These are phyloP conservation scores for Protomyces macrosporus DNA, from an alignment of 1,139 yeast genomes.

Conservation along the genomic window DNA sequence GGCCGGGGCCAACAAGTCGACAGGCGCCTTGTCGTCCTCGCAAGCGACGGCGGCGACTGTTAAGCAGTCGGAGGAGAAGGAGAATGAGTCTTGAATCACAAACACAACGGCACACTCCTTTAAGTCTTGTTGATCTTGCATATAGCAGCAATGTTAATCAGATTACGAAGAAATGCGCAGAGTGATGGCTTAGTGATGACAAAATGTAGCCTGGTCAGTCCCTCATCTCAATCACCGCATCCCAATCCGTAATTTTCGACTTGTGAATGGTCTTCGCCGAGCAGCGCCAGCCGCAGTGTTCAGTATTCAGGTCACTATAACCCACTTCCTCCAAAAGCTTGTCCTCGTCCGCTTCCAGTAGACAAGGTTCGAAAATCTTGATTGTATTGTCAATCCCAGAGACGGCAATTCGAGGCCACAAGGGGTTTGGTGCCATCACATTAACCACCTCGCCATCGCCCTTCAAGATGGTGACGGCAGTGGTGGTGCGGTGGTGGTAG, in stretches of 20 bases:
- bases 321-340: not conserved
- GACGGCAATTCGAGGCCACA: conserved; percentile 31
- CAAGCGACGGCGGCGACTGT: not conserved
- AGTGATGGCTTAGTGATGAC: too few species aligned
- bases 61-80: not conserved
- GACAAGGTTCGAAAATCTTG: conserved; percentile 20
- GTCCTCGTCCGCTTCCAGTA: not conserved
- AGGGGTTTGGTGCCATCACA: conserved; percentile 31
- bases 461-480: conserved; percentile 28
- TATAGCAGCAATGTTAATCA: too few species aligned
- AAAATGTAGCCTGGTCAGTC: too few species aligned
- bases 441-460: conserved; percentile 31
- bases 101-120: too few species aligned
- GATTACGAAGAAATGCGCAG: too few species aligned
- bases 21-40: not conserved
- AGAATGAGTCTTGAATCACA: not conserved
- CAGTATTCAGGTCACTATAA: too few species aligned
- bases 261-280: too few species aligned
- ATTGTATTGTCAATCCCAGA: conserved; percentile 30
- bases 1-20: not conserved
- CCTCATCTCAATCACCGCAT: too few species aligned
- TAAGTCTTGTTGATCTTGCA: too few species aligned
- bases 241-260: too few species aligned
- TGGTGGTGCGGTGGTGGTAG: conserved; percentile 26
- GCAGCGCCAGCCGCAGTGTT: too few species aligned